These are phyloP conservation scores for Penicillium chermesinum DNA, from an alignment of 495 filamentous ascomycete species.

Conservation along the genomic window DNA sequence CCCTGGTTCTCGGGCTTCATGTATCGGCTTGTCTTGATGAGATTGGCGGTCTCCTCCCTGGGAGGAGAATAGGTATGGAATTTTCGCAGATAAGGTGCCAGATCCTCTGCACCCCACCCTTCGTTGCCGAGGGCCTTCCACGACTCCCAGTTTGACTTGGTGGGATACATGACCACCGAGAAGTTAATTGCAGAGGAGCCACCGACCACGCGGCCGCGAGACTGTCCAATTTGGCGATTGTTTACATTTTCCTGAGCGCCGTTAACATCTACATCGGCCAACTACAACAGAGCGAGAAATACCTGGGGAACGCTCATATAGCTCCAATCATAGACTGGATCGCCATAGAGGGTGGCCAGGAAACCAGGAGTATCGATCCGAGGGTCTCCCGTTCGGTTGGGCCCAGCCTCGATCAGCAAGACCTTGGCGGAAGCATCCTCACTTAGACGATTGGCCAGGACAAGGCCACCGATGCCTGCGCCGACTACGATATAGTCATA, in stretches of 20 bases:
- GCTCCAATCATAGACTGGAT: constrained; percentile 51
- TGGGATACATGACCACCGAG: constrained; percentile 19
- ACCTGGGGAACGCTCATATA: constrained; percentile 50
- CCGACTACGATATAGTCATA: constrained; percentile 38
- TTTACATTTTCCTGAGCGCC: constrained; percentile 15
- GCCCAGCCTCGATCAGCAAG: constrained; percentile 50
- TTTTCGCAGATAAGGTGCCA: constrained; percentile 42
- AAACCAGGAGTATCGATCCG: constrained; percentile 41
- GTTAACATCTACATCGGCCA: not conserved
- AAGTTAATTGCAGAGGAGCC: constrained; percentile 52
- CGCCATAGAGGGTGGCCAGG: constrained; percentile 35
- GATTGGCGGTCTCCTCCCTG: constrained; percentile 5
- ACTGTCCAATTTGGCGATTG: constrained; percentile 21
- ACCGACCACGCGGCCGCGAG: constrained; percentile 50
- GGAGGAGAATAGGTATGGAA: constrained; percentile 18
- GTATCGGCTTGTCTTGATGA: constrained; percentile 11
- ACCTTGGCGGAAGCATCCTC: constrained; percentile 38
- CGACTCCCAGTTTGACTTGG: constrained; percentile 35
- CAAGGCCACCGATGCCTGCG: constrained; percentile 43
- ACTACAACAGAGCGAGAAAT: too few species aligned
- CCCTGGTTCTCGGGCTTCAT: constrained; percentile 13
- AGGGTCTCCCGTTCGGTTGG: constrained; percentile 39
- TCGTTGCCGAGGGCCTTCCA: constrained; percentile 48
- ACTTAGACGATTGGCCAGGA: constrained; percentile 43
- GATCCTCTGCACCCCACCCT: constrained; percentile 43